A percentile compares a stretch with the other conserved stretches of the same genome.
Evolutionary conservation across 805 yeast species (phyloP).

Genomic region (Starmerella kuoi): DNA sequence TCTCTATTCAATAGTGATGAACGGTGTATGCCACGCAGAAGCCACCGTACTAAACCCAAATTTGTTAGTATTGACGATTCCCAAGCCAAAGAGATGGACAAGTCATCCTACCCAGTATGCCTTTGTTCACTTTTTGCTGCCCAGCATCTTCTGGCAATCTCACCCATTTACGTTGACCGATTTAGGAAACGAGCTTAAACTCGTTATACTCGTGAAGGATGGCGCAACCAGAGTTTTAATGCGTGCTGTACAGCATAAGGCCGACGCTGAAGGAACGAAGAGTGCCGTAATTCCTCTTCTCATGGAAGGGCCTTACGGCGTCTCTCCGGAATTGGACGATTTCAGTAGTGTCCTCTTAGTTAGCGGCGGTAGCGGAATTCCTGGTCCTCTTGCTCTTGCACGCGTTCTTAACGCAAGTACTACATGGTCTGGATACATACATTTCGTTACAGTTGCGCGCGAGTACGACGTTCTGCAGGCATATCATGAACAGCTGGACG

Average conservation of each 20-base stretch:
- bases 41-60: not conserved
- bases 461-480: slow-evolving; percentile 6
- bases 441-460: slow-evolving; percentile 7
- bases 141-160: slow-evolving; percentile 50
- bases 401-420: not conserved
- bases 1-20: not conserved
- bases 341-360: slow-evolving; percentile 5
- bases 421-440: not conserved
- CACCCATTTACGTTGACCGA: slow-evolving; percentile 50
- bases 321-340: not conserved
- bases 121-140: slow-evolving; percentile 30
- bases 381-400: slow-evolving; percentile 14
- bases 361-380: slow-evolving; percentile 16
- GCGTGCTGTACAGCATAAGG: not conserved
- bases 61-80: slow-evolving; percentile 1
- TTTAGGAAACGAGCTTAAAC: slow-evolving; percentile 1
- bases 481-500: slow-evolving; percentile 1
- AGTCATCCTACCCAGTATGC: slow-evolving; percentile 15
- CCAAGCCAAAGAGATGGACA: slow-evolving; percentile 11
- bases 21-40: slow-evolving; percentile 9
- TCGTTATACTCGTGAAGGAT: slow-evolving; percentile 10
- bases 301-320: slow-evolving; percentile 17
- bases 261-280: not conserved
- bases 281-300: not conserved
- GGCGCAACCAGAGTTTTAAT: slow-evolving; percentile 9